Percentiles rank a stretch among this genome's conserved stretches.
phyloP scores from a whole-genome alignment of 164 flowering plant species.

The Brasenia schreberi region DNA sequence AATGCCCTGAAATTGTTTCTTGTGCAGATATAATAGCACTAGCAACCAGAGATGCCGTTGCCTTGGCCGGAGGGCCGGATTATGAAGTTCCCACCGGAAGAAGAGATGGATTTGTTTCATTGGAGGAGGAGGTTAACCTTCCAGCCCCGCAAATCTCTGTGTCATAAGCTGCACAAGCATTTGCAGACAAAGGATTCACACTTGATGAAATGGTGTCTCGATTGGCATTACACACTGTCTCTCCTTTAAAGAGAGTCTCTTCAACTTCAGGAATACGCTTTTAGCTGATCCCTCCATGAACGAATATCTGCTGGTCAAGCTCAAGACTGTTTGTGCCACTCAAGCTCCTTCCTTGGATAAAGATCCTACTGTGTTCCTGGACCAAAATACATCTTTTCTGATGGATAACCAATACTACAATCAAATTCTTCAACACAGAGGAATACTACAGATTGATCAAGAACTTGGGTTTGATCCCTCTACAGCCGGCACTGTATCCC shows the following conservation, averaged over 20 bases:
- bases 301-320: neutral
- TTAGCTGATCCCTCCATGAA: slow-evolving; percentile 1
- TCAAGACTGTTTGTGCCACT: neutral
- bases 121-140: slow-evolving; percentile 1
- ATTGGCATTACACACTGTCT: neutral
- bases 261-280: neutral
- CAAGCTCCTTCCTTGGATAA: neutral
- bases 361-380: slow-evolving; percentile 6
- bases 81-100: slow-evolving; percentile 7
- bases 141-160: slow-evolving; percentile 1
- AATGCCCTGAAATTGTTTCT: slow-evolving; percentile 6
- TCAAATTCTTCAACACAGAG: slow-evolving; percentile 1
- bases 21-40: slow-evolving; percentile 6
- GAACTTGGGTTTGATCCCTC: slow-evolving; percentile 2
- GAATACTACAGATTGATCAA: slow-evolving; percentile 5
- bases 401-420: slow-evolving; percentile 3
- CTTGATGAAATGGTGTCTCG: slow-evolving; percentile 5
- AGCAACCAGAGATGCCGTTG: slow-evolving; percentile 6
- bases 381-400: slow-evolving; percentile 5
- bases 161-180: neutral
- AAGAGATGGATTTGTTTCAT: slow-evolving; percentile 7
- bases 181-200: slow-evolving; percentile 5
- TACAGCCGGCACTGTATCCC: neutral
- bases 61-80: slow-evolving; percentile 2
- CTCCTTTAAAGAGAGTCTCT: neutral